phyloP scores from a whole-genome alignment of 805 yeast genomes.

The Barnettozyma salicaria region DNA sequence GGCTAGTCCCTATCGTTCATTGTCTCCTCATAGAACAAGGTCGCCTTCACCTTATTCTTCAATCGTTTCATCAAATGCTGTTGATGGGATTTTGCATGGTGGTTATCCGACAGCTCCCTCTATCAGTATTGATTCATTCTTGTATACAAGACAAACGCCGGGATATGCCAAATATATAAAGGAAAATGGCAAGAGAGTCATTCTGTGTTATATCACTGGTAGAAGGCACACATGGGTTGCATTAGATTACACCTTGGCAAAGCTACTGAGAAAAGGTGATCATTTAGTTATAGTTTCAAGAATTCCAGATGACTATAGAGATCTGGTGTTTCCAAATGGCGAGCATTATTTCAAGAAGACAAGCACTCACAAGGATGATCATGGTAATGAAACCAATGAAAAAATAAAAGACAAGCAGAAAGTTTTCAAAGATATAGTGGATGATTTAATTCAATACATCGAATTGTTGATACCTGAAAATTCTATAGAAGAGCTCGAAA shows the following conservation, averaged over 20 bases:
- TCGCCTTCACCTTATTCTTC: constrained; percentile 13
- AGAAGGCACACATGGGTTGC: constrained; percentile 62
- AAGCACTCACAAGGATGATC: constrained; percentile 1
- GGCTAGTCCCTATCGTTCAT: constrained; percentile 3
- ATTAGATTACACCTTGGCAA: constrained; percentile 59
- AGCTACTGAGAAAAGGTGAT: constrained; percentile 58
- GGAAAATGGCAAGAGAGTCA: constrained; percentile 35
- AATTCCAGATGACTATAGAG: constrained; percentile 25
- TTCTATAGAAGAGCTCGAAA: constrained; percentile 23
- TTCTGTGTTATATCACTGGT: constrained; percentile 48
- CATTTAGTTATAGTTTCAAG: constrained; percentile 57
- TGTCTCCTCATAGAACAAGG: constrained; percentile 6
- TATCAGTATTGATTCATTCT: constrained; percentile 14
- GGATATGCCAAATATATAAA: constrained; percentile 3
- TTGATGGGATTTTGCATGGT: constrained; percentile 14
- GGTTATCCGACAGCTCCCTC: constrained; percentile 22
- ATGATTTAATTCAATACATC: constrained; percentile 37
- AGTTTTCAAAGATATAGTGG: constrained; percentile 36
- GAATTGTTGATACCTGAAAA: constrained; percentile 39
- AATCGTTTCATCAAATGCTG: constrained; percentile 1
- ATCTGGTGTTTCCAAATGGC: constrained; percentile 5
- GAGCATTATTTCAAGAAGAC: constrained; percentile 1
- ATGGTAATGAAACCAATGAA: constrained; percentile 5
- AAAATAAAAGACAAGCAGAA: constrained; percentile 6
- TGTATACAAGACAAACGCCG: constrained; percentile 5